A percentile compares a stretch with the other conserved stretches of the same genome.
These are phyloP conservation scores for Crithidia mellificae DNA, from an alignment of 208 protist species.

Conservation along the genomic window DNA sequence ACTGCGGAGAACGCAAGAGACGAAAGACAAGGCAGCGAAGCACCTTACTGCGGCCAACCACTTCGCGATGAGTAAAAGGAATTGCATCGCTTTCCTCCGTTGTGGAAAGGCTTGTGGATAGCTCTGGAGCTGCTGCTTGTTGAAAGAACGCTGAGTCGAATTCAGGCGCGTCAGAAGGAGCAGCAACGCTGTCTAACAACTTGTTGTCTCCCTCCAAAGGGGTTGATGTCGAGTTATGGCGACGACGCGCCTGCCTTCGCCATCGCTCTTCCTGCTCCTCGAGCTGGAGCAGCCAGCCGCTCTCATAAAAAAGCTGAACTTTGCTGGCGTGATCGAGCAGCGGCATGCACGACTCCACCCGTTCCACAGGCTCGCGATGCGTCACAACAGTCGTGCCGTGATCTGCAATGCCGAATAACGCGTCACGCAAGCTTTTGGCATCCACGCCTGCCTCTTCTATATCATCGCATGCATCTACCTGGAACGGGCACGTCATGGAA, in stretches of 20 bases:
- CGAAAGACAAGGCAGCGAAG: slow-evolving; percentile 41
- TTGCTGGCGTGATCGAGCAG: slow-evolving; percentile 46
- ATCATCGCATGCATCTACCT: not conserved
- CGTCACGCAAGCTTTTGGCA: slow-evolving; percentile 3
- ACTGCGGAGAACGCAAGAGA: slow-evolving; percentile 24
- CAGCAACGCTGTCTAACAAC: too few relatives aligned
- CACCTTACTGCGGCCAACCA: slow-evolving; percentile 46
- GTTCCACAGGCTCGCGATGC: slow-evolving; percentile 36
- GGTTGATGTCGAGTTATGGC: too few relatives aligned
- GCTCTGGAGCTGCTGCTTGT: too few relatives aligned
- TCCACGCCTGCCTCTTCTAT: too few relatives aligned
- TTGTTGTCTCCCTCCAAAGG: too few relatives aligned
- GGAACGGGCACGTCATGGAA: slow-evolving; percentile 25
- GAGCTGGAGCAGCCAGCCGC: slow-evolving; percentile 46
- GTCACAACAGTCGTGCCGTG: slow-evolving; percentile 40
- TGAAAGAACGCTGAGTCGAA: too few relatives aligned
- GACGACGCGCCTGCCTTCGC: too few relatives aligned
- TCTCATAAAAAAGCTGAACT: slow-evolving; percentile 36
- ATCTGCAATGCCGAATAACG: slow-evolving; percentile 52
- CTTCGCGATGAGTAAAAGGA: slow-evolving; percentile 29
- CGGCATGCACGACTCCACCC: slow-evolving; percentile 39
- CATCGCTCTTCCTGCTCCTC: slow-evolving; percentile 12
- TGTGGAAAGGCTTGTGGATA: too few relatives aligned
- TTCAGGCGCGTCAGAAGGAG: too few relatives aligned
- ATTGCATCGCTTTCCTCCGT: not conserved